Evolutionary conservation across 2,329 filamentous ascomycete species (phyloP), one percentile per base, ranked within the genome.

Genomic region (Fusarium camptoceras): DNA sequence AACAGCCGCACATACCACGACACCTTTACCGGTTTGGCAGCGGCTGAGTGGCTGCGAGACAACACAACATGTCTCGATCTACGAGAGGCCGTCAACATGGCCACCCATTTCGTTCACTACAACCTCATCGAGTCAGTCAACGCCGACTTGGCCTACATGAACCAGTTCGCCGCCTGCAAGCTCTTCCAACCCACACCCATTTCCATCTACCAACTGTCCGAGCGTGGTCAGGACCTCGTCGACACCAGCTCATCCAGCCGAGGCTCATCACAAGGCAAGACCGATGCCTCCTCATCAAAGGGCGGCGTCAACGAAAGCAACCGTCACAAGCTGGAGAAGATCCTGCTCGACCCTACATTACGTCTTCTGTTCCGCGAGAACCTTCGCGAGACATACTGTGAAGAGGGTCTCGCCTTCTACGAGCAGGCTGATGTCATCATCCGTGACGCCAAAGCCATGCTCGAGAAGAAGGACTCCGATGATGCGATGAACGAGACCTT

Each of bases 391-490:
- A 98, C 94, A 2, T 92, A 98, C 76, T 98, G 96, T 81, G 95
- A 98, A 79, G 96, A 99, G 85, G 98, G 98, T 75, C 79, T 98
- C 61, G 93, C 94, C 0, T 99, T 99, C 81, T 98, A 97, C 78
- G 85, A 97, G 54, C 96, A 98, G 75, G 95, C 98, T 8, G 91
- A 93, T 58, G 93, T 97, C 69, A 98, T 98, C 77, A 87, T 94
- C 24, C 84, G 85, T 48, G 86, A 88, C 55, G 94, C 92, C 78
- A 87, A 88, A 66, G 76, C 80, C 27, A 90, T 91, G 4, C 90
- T 72, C 2, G 69, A 88, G 75, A 87, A 86, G 71, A 83, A 88
- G 43, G 86, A 86, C 30, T 85, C 86, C 59, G 88, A 95, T 71
- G 94, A 97, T 77, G 89, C 91, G 8, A 93, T 98, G 75, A 92